Percentiles rank a stretch among this genome's conserved stretches.
phyloP scores from a whole-genome alignment of 2,329 filamentous ascomycete genomes.

The Colletotrichum godetiae region DNA sequence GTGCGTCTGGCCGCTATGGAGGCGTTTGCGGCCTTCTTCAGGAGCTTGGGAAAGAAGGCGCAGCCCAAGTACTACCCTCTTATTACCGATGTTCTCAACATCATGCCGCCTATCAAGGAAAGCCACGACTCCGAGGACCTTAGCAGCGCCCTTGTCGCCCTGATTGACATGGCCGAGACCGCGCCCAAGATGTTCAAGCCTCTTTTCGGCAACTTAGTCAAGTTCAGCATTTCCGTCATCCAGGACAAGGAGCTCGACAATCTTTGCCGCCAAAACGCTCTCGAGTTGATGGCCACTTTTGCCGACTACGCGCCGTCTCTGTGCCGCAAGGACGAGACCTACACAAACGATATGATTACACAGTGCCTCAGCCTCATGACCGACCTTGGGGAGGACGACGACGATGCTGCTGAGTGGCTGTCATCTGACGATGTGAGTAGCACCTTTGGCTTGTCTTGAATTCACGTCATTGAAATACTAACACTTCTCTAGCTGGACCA shows the following conservation, averaged over 20 bases:
- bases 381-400: conserved; percentile 92
- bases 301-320: conserved; percentile 93
- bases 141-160: conserved; percentile 86
- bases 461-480: conserved; percentile 35
- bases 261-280: conserved; percentile 89
- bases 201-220: conserved; percentile 91
- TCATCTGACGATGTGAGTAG: conserved; percentile 84
- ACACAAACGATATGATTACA: conserved; percentile 96
- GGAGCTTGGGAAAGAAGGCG: conserved; percentile 86
- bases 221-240: conserved; percentile 92
- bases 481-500: conserved; percentile 76
- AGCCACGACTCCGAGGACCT: conserved; percentile 90
- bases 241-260: conserved; percentile 96
- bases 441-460: neutral
- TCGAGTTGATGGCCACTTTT: conserved; percentile 98
- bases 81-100: conserved; percentile 92
- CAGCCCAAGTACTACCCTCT: conserved; percentile 90
- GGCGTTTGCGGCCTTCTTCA: conserved; percentile 96
- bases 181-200: conserved; percentile 97
- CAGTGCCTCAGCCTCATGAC: conserved; percentile 99
- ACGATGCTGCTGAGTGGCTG: conserved; percentile 95
- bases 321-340: conserved; percentile 93
- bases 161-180: conserved; percentile 95
- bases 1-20: conserved; percentile 96
- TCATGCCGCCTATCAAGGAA: conserved; percentile 93